These are phyloP conservation scores for Penicillium concentricum DNA, from an alignment of 2,329 filamentous ascomycete genomes.

Conservation along the genomic window DNA sequence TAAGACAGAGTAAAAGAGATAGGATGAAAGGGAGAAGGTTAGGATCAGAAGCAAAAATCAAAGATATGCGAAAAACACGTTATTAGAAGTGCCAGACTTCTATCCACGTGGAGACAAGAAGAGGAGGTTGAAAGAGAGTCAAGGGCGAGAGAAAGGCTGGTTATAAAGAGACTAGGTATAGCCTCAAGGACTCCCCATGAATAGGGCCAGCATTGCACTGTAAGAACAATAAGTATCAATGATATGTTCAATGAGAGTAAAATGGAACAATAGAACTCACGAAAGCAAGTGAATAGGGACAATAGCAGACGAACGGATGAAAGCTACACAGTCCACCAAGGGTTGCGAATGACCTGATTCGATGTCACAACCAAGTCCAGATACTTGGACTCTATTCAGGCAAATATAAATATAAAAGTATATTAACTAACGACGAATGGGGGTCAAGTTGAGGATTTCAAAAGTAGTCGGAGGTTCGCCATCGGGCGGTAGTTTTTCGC, in stretches of 20 bases:
- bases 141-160: constrained; percentile 3
- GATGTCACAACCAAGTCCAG: background rate
- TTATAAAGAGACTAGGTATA: constrained; percentile 11
- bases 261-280: constrained; percentile 2
- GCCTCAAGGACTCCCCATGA: constrained; percentile 22
- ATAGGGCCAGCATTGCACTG: constrained; percentile 24
- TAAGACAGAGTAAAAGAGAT: background rate
- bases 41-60: background rate
- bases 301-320: background rate
- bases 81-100: constrained; percentile 9
- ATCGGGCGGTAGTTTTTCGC: constrained; percentile 23
- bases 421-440: background rate
- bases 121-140: background rate
- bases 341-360: background rate
- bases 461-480: constrained; percentile 6
- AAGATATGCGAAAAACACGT: background rate
- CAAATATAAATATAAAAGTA: constrained; percentile 2
- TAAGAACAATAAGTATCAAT: background rate
- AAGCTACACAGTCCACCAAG: constrained; percentile 1
- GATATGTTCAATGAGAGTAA: background rate
- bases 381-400: background rate
- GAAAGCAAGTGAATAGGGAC: constrained; percentile 1
- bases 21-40: background rate
- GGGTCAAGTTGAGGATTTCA: background rate
- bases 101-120: constrained; percentile 1